A percentile compares a stretch with the other conserved stretches of the same genome.
phyloP scores from a whole-genome alignment of 305 asterid genomes.

The Coffea humblotiana region DNA sequence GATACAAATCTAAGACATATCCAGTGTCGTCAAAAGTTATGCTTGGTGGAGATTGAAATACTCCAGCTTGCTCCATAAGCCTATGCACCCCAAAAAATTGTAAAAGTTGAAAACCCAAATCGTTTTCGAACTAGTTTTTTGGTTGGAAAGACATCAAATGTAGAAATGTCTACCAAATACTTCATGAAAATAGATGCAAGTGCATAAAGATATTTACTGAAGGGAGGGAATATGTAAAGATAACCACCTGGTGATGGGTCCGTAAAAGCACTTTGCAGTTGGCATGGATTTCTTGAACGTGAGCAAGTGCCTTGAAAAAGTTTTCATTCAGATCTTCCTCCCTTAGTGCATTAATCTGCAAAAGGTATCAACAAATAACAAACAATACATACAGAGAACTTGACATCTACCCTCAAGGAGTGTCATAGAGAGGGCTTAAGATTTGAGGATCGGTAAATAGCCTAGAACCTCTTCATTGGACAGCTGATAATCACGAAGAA shows the following conservation, averaged over 20 bases:
- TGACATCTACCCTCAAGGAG: slow-evolving; percentile 9
- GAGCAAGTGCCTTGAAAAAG: slow-evolving; percentile 96
- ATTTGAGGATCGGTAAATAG: slow-evolving; percentile 13
- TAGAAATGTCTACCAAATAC: not conserved
- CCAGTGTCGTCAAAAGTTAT: not conserved
- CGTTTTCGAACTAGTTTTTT: not conserved
- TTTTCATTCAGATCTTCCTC: slow-evolving; percentile 86
- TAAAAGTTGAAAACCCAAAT: not conserved
- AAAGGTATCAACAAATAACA: slow-evolving; percentile 22
- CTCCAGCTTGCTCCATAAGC: not conserved
- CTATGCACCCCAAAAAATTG: not conserved
- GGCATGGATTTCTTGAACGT: slow-evolving; percentile 94
- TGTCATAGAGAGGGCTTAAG: slow-evolving; percentile 10
- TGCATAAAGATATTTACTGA: not conserved
- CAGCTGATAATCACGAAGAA: slow-evolving; percentile 97
- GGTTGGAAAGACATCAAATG: not conserved
- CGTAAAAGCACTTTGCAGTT: slow-evolving; percentile 92
- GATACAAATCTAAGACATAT: not conserved
- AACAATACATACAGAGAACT: slow-evolving; percentile 21
- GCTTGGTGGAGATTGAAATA: not conserved
- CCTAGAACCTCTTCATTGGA: slow-evolving; percentile 79
- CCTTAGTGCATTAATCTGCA: slow-evolving; percentile 82
- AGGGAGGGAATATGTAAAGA: slow-evolving; percentile 14
- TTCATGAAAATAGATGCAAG: not conserved
- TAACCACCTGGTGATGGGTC: slow-evolving; percentile 94